Percentiles rank a stretch among this genome's conserved stretches.
Conservation (phyloP, 768 basidiomycete genomes). For the Suillus subalutaceus region DNA sequence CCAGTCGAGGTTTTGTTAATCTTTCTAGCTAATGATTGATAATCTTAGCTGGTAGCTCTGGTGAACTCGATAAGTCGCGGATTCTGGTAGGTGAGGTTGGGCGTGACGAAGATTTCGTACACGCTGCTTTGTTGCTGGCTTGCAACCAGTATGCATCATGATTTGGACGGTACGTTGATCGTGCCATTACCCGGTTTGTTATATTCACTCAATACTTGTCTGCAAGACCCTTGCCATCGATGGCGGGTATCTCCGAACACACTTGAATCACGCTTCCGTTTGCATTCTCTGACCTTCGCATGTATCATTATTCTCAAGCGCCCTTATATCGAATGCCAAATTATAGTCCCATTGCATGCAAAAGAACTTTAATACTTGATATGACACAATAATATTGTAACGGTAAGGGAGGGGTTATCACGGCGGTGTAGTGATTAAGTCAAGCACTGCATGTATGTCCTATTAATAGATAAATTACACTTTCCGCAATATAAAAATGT, state of each 20-base stretch:
- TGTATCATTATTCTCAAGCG: background rate
- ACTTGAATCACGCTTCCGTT: conserved; percentile 20
- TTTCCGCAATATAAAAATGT: background rate
- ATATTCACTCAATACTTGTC: background rate
- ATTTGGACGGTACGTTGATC: conserved; percentile 34
- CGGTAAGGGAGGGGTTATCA: background rate
- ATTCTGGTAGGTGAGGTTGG: conserved; percentile 34
- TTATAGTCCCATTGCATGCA: background rate
- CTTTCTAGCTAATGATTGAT: background rate
- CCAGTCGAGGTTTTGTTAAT: background rate
- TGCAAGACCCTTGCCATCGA: conserved; percentile 27
- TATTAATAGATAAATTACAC: background rate
- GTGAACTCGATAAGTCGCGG: conserved; percentile 36
- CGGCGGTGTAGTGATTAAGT: background rate
- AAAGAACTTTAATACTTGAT: background rate
- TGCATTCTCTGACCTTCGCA: background rate
- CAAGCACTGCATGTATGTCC: background rate
- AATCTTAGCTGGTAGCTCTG: conserved; percentile 17
- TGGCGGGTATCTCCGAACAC: conserved; percentile 30
- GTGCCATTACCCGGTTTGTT: background rate
- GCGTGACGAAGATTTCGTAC: conserved; percentile 39
- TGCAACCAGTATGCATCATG: conserved; percentile 31
- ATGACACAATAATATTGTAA: background rate
- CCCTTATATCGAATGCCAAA: background rate
- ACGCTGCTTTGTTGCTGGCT: conserved; percentile 26